These are phyloP conservation scores for Coemansia brasiliensis DNA, from an alignment of 192 early-diverging fungal genomes.

Conservation along the genomic window DNA sequence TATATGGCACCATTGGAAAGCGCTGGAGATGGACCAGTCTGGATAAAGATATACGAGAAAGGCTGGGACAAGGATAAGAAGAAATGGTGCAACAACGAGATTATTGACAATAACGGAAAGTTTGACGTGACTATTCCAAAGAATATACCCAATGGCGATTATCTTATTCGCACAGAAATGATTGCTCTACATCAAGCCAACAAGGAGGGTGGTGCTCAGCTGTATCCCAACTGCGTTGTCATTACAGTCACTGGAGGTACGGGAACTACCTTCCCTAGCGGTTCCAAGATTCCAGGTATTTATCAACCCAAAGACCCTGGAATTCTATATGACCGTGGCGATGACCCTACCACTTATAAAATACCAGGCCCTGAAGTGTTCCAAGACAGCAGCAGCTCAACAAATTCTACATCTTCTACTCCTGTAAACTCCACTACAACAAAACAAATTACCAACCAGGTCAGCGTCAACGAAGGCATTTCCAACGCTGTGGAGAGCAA, in stretches of 20 bases:
- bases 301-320: conserved; percentile 17
- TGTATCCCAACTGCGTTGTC: conserved; percentile 28
- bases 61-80: conserved; percentile 6
- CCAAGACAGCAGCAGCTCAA: background rate
- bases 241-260: conserved; percentile 9
- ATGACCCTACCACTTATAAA: conserved; percentile 2
- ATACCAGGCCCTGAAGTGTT: conserved; percentile 22
- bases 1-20: conserved; percentile 22
- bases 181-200: conserved; percentile 24
- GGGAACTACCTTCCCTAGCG: background rate
- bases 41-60: conserved; percentile 40
- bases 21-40: conserved; percentile 15
- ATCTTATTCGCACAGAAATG: conserved; percentile 25
- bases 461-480: background rate
- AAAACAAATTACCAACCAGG: background rate
- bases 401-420: background rate
- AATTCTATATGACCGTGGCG: conserved; percentile 11
- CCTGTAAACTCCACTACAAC: no score
- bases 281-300: conserved; percentile 19
- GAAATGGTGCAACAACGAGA: conserved; percentile 19
- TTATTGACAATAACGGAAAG: conserved; percentile 15
- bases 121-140: conserved; percentile 15
- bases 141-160: conserved; percentile 18
- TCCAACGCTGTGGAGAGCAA: background rate
- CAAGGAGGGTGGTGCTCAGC: conserved; percentile 14